phyloP scores from a whole-genome alignment of 2,329 filamentous ascomycete genomes.

The Fusarium longipes region DNA sequence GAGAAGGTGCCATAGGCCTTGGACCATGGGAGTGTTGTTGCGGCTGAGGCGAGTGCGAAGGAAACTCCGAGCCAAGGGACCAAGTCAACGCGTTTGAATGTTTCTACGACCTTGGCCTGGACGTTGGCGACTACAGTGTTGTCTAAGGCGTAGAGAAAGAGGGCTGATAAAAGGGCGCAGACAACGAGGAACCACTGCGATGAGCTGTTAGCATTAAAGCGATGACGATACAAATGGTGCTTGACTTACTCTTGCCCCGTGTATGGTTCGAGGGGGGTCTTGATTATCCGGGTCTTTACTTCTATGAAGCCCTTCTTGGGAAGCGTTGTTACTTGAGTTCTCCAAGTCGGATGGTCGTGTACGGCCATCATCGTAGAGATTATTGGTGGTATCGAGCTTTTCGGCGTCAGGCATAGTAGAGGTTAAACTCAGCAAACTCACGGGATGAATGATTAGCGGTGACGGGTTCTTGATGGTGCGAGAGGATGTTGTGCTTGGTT shows the following conservation, averaged over 20 bases:
- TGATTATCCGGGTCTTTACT: background rate
- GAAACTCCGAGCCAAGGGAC: slow-evolving; percentile 37
- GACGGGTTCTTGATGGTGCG: too few species aligned
- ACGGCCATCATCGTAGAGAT: too few species aligned
- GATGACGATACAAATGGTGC: fast-evolving
- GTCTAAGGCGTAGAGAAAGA: slow-evolving; percentile 27
- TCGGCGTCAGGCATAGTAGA: too few species aligned
- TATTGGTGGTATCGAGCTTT: too few species aligned
- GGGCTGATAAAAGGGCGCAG: slow-evolving; percentile 7
- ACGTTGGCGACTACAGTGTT: slow-evolving; percentile 40
- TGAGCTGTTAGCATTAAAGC: background rate
- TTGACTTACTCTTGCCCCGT: slow-evolving; percentile 4
- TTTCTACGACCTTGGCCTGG: slow-evolving; percentile 28
- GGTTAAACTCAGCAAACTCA: too few species aligned
- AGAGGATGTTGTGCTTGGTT: too few species aligned
- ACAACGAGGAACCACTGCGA: slow-evolving; percentile 12
- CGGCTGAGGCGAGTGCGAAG: slow-evolving; percentile 40
- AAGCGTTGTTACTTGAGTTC: too few species aligned
- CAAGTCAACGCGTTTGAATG: slow-evolving; percentile 20
- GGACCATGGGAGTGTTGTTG: slow-evolving; percentile 24
- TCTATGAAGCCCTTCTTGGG: too few species aligned
- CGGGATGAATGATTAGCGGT: too few species aligned
- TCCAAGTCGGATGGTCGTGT: too few species aligned
- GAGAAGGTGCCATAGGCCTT: slow-evolving; percentile 38
- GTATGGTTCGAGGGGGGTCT: background rate